A percentile compares a stretch with the other conserved stretches of the same genome.
These are phyloP conservation scores for Tolypocladium endophyticum DNA, from an alignment of 2,329 filamentous ascomycete genomes.

Conservation along the genomic window DNA sequence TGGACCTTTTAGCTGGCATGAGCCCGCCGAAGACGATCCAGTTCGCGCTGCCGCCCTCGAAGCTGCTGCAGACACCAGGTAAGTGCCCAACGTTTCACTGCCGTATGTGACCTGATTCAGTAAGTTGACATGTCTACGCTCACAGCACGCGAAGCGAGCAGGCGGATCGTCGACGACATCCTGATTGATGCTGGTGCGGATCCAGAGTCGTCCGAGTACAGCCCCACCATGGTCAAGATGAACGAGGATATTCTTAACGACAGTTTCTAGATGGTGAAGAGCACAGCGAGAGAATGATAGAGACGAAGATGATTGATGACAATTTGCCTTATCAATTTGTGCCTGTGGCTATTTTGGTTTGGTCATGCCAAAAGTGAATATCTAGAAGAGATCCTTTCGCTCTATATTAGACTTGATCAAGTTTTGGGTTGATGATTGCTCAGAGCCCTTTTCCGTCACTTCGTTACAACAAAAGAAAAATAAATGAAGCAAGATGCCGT, in stretches of 20 bases:
- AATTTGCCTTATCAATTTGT: not conserved
- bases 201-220: conserved; percentile 44
- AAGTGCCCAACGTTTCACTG: conserved; percentile 16
- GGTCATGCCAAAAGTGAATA: not conserved
- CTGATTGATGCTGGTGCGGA: conserved; percentile 64
- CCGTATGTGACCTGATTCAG: not conserved
- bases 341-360: not conserved
- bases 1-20: conserved; percentile 55
- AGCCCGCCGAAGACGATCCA: conserved; percentile 92
- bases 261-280: conserved; percentile 37
- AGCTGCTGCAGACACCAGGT: conserved; percentile 73
- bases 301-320: not conserved
- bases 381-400: not conserved
- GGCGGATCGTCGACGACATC: conserved; percentile 71
- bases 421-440: not conserved
- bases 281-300: not conserved
- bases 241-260: conserved; percentile 51
- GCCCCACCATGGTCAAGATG: conserved; percentile 56
- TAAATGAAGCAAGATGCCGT: not conserved
- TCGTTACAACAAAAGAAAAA: not conserved
- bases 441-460: not conserved
- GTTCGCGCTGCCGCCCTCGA: conserved; percentile 68
- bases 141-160: conserved; percentile 67
- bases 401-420: not conserved
- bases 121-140: not conserved